Evolutionary conservation across 1,284 basidiomycete species (phyloP).

Genomic region (Apiotrichum akiyoshidainum): DNA sequence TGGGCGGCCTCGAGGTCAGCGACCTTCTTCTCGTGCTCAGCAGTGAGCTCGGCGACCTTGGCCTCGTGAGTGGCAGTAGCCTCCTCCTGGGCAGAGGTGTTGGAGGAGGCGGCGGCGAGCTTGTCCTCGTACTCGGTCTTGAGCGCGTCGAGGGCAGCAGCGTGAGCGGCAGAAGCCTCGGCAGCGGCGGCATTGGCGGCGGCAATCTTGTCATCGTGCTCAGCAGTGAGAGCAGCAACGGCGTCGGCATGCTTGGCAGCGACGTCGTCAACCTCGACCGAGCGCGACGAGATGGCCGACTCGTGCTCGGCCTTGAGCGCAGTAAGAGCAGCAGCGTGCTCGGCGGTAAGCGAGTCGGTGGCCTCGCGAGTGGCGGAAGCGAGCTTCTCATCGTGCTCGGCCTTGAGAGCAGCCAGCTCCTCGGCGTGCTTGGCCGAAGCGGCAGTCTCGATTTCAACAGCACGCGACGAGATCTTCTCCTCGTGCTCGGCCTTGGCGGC

Average conservation of each 20-base stretch:
- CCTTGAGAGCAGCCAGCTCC: conserved; percentile 6
- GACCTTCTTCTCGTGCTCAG: not conserved
- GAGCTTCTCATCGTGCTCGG: conserved; percentile 7
- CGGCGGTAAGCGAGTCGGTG: not conserved
- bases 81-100: conserved; percentile 2
- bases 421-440: conserved; percentile 3
- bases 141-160: conserved; percentile 27
- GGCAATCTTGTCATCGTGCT: conserved; percentile 20
- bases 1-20: not conserved
- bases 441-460: not conserved
- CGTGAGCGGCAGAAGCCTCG: conserved; percentile 22
- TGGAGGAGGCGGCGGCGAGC: conserved; percentile 1
- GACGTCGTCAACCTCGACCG: conserved; percentile 16
- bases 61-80: conserved; percentile 8
- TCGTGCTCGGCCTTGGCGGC: conserved; percentile 9
- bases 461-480: not conserved
- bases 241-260: conserved; percentile 22
- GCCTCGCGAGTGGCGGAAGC: not conserved
- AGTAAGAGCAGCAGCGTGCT: conserved; percentile 3
- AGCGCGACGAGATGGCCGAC: not conserved
- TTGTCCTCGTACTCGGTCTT: conserved; percentile 20
- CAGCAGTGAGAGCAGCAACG: conserved; percentile 12
- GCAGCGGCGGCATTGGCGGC: conserved; percentile 15
- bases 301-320: conserved; percentile 17
- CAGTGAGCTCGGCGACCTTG: conserved; percentile 2